Evolutionary conservation across 2,329 filamentous ascomycete genomes (phyloP), one percentile per base, ranked within the genome.

Genomic region (Fusarium zealandicum): DNA sequence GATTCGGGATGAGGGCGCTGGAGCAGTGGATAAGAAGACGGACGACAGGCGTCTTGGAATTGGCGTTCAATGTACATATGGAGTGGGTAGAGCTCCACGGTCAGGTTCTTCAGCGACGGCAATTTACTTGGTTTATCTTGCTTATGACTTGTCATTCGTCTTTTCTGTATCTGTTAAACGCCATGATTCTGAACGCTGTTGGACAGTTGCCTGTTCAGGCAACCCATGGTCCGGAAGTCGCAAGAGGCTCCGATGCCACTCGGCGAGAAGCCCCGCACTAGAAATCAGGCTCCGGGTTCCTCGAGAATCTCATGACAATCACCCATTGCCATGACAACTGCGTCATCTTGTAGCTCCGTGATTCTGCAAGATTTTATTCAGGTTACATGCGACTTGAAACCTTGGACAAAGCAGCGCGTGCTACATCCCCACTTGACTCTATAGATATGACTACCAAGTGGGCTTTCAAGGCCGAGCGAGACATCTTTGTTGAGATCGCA

Each of bases 401-500:
- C 22, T 25, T n/a, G n/a, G n/a, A n/a, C n/a, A n/a, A n/a, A n/a
- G n/a, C n/a, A n/a, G n/a, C n/a, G n/a, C n/a, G n/a, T n/a, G n/a
- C n/a, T n/a, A n/a, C n/a, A n/a, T n/a, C n/a, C n/a, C n/a, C n/a
- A n/a, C n/a, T 12, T n/a, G 4, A 25, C n/a, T 11, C 16, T 18
- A 25, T 1, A 28, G 22, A 11, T 17, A 69, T 69, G 64, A 27
- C 56, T 11, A 51, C 28, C 20, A 46, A 41, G 27, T 69, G 68
- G 68, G 51, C 52, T 16, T 68, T 69, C 46, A 56, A 62, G 16
- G 59, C 67, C 9, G 62, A 66, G 14, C 58, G 59, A 22, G 68
- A 60, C 37, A 61, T 70, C 39, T 84, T 85, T 67, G 71, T 76
- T 6, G 79, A 84, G 65, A 78, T 72, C 39, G 54, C 52, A 8